Evolutionary conservation across 2,329 filamentous ascomycete species (phyloP).

Genomic region (Canariomyces notabilis): DNA sequence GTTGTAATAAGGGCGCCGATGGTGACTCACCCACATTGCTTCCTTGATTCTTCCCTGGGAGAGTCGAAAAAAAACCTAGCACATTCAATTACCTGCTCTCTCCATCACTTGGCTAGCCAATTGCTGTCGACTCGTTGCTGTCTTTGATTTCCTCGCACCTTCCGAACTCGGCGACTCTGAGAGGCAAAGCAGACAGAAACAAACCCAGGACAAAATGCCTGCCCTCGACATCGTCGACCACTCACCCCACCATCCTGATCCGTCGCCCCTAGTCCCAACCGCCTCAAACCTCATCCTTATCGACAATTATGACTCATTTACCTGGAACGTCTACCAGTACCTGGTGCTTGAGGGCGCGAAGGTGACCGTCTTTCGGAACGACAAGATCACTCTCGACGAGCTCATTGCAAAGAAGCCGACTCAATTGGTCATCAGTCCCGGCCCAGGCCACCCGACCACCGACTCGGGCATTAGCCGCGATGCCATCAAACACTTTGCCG

Average conservation of each 20-base stretch:
- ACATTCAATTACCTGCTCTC: too few relatives aligned
- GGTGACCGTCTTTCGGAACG: slow-evolving; percentile 87
- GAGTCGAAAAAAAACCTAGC: too few relatives aligned
- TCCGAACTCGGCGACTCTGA: slow-evolving; percentile 6
- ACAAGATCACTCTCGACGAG: slow-evolving; percentile 81
- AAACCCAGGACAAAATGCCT: slow-evolving; percentile 46
- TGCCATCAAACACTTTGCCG: slow-evolving; percentile 84
- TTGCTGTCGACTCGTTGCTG: neutral
- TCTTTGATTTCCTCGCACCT: neutral
- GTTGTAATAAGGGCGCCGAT: neutral
- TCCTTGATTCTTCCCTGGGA: neutral
- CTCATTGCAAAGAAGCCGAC: slow-evolving; percentile 80
- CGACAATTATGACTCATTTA: slow-evolving; percentile 99
- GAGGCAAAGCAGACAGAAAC: neutral
- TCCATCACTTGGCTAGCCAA: too few relatives aligned
- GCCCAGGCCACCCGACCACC: slow-evolving; percentile 83
- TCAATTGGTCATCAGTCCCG: slow-evolving; percentile 90
- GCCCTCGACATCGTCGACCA: slow-evolving; percentile 61
- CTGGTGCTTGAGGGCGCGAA: slow-evolving; percentile 90
- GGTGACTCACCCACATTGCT: neutral
- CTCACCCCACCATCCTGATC: slow-evolving; percentile 78
- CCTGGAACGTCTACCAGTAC: slow-evolving; percentile 99
- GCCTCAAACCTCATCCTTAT: slow-evolving; percentile 92
- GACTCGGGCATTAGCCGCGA: slow-evolving; percentile 93
- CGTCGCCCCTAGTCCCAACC: slow-evolving; percentile 65